Percentiles rank a stretch among this genome's conserved stretches.
These are phyloP conservation scores for Neurospora discreta DNA, from an alignment of 495 filamentous ascomycete genomes.

Conservation along the genomic window DNA sequence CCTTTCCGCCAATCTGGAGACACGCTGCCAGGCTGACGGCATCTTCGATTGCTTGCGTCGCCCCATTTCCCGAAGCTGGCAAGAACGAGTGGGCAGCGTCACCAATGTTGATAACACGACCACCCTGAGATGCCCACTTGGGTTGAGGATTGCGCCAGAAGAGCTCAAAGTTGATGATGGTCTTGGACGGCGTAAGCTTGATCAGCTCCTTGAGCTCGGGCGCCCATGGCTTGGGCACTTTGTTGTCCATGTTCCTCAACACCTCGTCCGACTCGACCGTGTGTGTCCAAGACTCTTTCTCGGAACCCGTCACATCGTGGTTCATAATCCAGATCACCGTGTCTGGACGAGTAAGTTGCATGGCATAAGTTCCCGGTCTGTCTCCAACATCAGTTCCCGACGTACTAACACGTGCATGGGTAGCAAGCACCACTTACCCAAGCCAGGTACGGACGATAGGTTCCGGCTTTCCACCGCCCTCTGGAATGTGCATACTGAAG, in stretches of 20 bases:
- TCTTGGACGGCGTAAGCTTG: constrained; percentile 41
- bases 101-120: constrained; percentile 50
- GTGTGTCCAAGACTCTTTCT: constrained; percentile 41
- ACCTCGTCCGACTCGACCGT: constrained; percentile 44
- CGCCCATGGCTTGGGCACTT: constrained; percentile 29
- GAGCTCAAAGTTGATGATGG: constrained; percentile 57
- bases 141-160: constrained; percentile 55
- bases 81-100: constrained; percentile 62
- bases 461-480: constrained; percentile 23
- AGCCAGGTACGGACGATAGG: constrained; percentile 32
- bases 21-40: constrained; percentile 52
- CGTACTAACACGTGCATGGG: background rate
- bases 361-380: constrained; percentile 39
- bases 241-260: constrained; percentile 38
- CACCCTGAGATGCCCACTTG: constrained; percentile 49
- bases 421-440: constrained; percentile 18
- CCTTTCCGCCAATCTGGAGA: constrained; percentile 47
- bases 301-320: constrained; percentile 40
- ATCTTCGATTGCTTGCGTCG: constrained; percentile 62
- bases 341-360: constrained; percentile 37
- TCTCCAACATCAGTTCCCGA: background rate
- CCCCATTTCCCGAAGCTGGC: constrained; percentile 55
- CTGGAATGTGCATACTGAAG: constrained; percentile 27
- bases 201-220: constrained; percentile 45
- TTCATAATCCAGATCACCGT: constrained; percentile 47